These are phyloP conservation scores for Podaxis pistillaris DNA, from an alignment of 768 basidiomycete genomes.

Conservation along the genomic window DNA sequence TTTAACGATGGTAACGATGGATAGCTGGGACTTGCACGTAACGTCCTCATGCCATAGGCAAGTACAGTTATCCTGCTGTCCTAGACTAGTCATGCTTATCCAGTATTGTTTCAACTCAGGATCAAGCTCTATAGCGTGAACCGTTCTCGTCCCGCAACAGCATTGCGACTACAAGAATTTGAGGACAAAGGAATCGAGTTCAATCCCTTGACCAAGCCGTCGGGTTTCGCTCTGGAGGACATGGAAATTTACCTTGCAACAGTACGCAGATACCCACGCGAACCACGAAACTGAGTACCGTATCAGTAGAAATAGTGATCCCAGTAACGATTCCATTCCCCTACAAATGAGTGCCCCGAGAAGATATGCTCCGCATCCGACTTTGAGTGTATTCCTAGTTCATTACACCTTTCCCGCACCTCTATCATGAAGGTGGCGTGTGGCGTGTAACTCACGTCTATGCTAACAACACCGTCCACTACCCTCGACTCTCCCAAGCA, in stretches of 20 bases:
- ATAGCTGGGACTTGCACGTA: constrained; percentile 52
- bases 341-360: neutral
- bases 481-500: constrained; percentile 17
- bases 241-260: constrained; percentile 28
- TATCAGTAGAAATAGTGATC: neutral
- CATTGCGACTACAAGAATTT: constrained; percentile 38
- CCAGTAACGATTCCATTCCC: neutral
- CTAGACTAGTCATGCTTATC: neutral
- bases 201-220: constrained; percentile 39
- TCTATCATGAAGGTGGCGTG: constrained; percentile 62
- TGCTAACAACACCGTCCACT: constrained; percentile 33
- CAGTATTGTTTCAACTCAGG: constrained; percentile 19
- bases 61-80: neutral
- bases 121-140: constrained; percentile 58
- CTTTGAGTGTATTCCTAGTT: neutral
- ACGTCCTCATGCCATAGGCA: constrained; percentile 46
- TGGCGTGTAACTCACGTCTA: constrained; percentile 48
- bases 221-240: constrained; percentile 34
- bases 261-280: constrained; percentile 21
- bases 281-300: neutral
- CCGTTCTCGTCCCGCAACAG: constrained; percentile 38
- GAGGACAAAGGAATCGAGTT: constrained; percentile 36
- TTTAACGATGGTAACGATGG: neutral
- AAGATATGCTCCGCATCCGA: neutral
- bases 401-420: constrained; percentile 60